Conservation (phyloP, 768 basidiomycete genomes). For the Boletus patriciae region DNA sequence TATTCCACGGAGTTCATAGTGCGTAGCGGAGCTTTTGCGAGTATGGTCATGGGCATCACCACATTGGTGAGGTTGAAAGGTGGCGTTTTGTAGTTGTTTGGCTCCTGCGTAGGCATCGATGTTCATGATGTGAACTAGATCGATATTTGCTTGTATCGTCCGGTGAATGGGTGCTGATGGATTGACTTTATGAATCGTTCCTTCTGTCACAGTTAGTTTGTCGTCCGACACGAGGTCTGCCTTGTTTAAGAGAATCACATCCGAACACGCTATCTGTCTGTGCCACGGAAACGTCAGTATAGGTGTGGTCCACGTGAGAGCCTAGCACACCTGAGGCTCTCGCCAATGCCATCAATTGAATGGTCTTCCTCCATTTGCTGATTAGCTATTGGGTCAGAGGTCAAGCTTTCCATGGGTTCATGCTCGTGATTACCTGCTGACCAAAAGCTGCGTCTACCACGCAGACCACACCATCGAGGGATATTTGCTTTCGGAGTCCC, state of each 20-base stretch:
- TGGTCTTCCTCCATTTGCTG: slow-evolving; percentile 89
- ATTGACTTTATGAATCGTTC: slow-evolving; percentile 72
- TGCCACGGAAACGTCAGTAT: slow-evolving; percentile 1
- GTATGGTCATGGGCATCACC: slow-evolving; percentile 35
- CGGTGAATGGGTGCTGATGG: slow-evolving; percentile 72
- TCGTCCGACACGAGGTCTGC: slow-evolving; percentile 63
- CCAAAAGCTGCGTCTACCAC: slow-evolving; percentile 91
- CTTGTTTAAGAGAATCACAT: slow-evolving; percentile 93
- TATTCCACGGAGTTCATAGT: slow-evolving; percentile 80
- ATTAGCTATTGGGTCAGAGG: not conserved
- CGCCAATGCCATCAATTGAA: slow-evolving; percentile 62
- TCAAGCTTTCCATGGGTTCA: slow-evolving; percentile 34
- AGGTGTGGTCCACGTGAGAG: not conserved
- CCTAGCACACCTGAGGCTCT: slow-evolving; percentile 69
- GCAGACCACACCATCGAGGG: slow-evolving; percentile 86
- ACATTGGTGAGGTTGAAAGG: slow-evolving; percentile 34
- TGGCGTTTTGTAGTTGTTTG: slow-evolving; percentile 23
- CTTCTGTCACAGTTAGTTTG: slow-evolving; percentile 50
- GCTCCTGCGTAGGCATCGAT: slow-evolving; percentile 75
- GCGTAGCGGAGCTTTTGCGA: slow-evolving; percentile 39
- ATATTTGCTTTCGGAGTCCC: slow-evolving; percentile 68
- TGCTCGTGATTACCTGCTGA: slow-evolving; percentile 40
- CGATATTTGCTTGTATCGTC: slow-evolving; percentile 72
- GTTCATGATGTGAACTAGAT: slow-evolving; percentile 73
- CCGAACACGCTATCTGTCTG: slow-evolving; percentile 92